A percentile compares a stretch with the other conserved stretches of the same genome.
Evolutionary conservation across 768 basidiomycete genomes (phyloP).

Genomic region (Auricularia sp.): DNA sequence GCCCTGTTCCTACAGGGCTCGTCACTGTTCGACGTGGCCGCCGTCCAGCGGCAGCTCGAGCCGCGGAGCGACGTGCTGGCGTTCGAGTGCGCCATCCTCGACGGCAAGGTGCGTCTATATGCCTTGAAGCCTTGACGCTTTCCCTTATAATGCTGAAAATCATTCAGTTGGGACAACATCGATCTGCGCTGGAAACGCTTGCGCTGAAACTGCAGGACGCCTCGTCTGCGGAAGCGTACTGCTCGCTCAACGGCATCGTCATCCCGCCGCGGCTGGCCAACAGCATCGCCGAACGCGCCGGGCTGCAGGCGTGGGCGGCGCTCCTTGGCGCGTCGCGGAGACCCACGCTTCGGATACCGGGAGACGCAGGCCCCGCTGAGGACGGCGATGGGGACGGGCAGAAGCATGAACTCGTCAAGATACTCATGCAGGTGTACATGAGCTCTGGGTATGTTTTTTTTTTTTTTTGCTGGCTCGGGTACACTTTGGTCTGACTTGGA

Average conservation of each 20-base stretch:
- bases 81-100: slow-evolving; percentile 68
- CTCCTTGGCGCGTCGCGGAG: slow-evolving; percentile 24
- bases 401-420: slow-evolving; percentile 53
- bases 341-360: slow-evolving; percentile 18
- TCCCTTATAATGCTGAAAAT: slow-evolving; percentile 2
- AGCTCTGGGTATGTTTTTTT: slow-evolving; percentile 47
- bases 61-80: slow-evolving; percentile 44
- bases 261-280: slow-evolving; percentile 51
- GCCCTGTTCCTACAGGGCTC: slow-evolving; percentile 78
- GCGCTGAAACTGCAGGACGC: slow-evolving; percentile 64
- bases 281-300: slow-evolving; percentile 38
- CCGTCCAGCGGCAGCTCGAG: slow-evolving; percentile 35
- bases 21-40: slow-evolving; percentile 48
- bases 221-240: slow-evolving; percentile 77
- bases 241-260: slow-evolving; percentile 68
- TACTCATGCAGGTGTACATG: slow-evolving; percentile 77
- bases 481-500: slow-evolving; percentile 2
- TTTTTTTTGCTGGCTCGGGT: not conserved
- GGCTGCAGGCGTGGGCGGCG: slow-evolving; percentile 46
- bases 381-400: slow-evolving; percentile 36
- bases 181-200: slow-evolving; percentile 53
- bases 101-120: slow-evolving; percentile 53
- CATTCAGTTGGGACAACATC: slow-evolving; percentile 45
- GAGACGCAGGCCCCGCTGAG: slow-evolving; percentile 15
- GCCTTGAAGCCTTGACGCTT: not conserved